These are phyloP conservation scores for Torulaspora microellipsoides DNA, from an alignment of 805 yeast genomes.

Conservation along the genomic window DNA sequence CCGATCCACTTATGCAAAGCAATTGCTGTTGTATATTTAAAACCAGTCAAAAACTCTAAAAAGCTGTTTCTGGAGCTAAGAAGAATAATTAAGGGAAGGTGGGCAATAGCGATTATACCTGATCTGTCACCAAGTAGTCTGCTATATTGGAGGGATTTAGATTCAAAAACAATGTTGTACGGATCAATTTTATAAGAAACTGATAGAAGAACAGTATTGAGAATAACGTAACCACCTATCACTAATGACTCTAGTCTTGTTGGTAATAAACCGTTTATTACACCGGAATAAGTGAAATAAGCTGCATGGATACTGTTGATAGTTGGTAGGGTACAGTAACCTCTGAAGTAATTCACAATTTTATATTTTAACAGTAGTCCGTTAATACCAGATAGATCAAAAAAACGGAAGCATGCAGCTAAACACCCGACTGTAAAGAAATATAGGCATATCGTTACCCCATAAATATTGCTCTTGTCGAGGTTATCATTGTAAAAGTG, in stretches of 20 bases:
- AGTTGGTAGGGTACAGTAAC: slow-evolving; percentile 16
- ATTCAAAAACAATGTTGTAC: slow-evolving; percentile 13
- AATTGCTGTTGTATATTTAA: slow-evolving; percentile 60
- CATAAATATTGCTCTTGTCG: slow-evolving; percentile 19
- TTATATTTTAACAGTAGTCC: slow-evolving; percentile 8
- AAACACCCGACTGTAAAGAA: slow-evolving; percentile 11
- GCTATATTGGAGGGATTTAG: slow-evolving; percentile 17
- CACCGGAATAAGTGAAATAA: slow-evolving; percentile 9
- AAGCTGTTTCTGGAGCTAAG: slow-evolving; percentile 75
- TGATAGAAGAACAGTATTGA: slow-evolving; percentile 13
- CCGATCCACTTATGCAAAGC: slow-evolving; percentile 60
- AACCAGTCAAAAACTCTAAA: slow-evolving; percentile 54
- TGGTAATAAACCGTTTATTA: slow-evolving; percentile 19
- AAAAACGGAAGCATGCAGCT: slow-evolving; percentile 7
- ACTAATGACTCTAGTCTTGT: slow-evolving; percentile 21
- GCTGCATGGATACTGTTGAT: slow-evolving; percentile 19
- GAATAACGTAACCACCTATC: slow-evolving; percentile 16
- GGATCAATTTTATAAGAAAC: slow-evolving; percentile 17
- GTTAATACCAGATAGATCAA: slow-evolving; percentile 12
- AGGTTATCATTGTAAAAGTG: slow-evolving; percentile 18
- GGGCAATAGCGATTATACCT: slow-evolving; percentile 43
- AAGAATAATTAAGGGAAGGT: slow-evolving; percentile 51
- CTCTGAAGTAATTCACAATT: slow-evolving; percentile 16
- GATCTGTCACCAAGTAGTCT: slow-evolving; percentile 42
- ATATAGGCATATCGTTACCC: slow-evolving; percentile 12